Evolutionary conservation across 148 eudicot genomes (phyloP).

Genomic region (Rhododendron henanense): DNA sequence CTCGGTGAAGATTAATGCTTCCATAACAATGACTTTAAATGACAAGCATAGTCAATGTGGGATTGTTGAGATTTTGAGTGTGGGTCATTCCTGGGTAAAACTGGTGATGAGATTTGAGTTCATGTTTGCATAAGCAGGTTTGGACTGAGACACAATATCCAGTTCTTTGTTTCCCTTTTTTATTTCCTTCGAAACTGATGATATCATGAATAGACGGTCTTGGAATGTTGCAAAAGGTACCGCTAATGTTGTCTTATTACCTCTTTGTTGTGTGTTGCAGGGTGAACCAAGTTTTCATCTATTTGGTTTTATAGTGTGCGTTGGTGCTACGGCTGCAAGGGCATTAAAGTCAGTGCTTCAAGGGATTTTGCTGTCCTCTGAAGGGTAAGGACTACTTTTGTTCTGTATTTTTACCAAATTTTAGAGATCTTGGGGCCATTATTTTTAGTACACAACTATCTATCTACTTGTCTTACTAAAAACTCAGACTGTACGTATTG

Average conservation of each 20-base stretch:
- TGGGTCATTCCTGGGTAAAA: background rate
- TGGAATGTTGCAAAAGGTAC: background rate
- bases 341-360: slow-evolving; percentile 82
- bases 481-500: background rate
- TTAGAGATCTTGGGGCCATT: background rate
- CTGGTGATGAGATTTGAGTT: background rate
- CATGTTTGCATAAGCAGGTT: background rate
- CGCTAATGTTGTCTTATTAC: background rate
- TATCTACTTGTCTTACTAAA: background rate
- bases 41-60: background rate
- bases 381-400: slow-evolving; percentile 46
- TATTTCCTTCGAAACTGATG: background rate
- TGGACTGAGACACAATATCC: background rate
- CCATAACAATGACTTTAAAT: background rate
- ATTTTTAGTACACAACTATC: background rate
- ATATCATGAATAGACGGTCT: background rate
- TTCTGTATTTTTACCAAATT: background rate
- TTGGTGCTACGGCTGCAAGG: slow-evolving; percentile 94
- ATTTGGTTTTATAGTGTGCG: slow-evolving; percentile 83
- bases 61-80: background rate
- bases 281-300: slow-evolving; percentile 92
- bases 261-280: slow-evolving; percentile 29
- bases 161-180: background rate
- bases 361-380: slow-evolving; percentile 88
- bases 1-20: background rate